These are phyloP conservation scores for Tetrapyrgos nigripes DNA, from an alignment of 1,284 basidiomycete species.

Conservation along the genomic window DNA sequence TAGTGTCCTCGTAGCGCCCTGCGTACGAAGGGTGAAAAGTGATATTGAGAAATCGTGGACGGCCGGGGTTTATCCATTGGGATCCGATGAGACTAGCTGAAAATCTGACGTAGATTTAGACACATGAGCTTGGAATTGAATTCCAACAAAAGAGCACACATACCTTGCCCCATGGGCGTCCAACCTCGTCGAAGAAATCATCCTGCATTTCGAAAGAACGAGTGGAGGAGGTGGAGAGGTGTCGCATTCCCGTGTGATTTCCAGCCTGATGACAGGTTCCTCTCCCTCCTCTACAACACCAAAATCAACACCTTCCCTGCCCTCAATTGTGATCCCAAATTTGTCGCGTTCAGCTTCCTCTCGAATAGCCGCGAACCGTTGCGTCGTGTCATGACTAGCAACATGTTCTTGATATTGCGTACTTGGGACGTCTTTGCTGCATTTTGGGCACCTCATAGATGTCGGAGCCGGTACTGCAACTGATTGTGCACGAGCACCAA, in stretches of 20 bases:
- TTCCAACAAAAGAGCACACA: neutral
- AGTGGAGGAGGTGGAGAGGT: conserved; percentile 8
- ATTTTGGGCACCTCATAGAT: conserved; percentile 11
- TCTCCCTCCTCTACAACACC: conserved; percentile 20
- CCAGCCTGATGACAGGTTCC: conserved; percentile 3
- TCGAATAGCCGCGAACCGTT: conserved; percentile 20
- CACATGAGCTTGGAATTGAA: neutral
- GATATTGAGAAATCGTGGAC: conserved; percentile 12
- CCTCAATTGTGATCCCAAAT: conserved; percentile 25
- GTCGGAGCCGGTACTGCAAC: neutral
- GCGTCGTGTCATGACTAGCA: conserved; percentile 12
- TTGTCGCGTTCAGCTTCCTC: conserved; percentile 31
- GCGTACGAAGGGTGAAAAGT: conserved; percentile 21
- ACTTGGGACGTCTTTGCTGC: conserved; percentile 13
- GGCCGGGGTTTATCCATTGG: conserved; percentile 13
- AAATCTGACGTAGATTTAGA: conserved; percentile 12
- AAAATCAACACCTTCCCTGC: conserved; percentile 22
- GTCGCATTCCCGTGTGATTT: conserved; percentile 10
- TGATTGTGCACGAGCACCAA: neutral
- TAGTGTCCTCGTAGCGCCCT: conserved; percentile 24
- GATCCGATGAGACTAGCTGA: conserved; percentile 15
- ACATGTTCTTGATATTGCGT: conserved; percentile 14
- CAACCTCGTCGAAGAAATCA: conserved; percentile 14
- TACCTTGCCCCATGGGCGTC: conserved; percentile 16
- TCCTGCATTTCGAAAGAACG: conserved; percentile 12